phyloP scores from a whole-genome alignment of 2,329 filamentous ascomycete species.

The Botryotinia convoluta region DNA sequence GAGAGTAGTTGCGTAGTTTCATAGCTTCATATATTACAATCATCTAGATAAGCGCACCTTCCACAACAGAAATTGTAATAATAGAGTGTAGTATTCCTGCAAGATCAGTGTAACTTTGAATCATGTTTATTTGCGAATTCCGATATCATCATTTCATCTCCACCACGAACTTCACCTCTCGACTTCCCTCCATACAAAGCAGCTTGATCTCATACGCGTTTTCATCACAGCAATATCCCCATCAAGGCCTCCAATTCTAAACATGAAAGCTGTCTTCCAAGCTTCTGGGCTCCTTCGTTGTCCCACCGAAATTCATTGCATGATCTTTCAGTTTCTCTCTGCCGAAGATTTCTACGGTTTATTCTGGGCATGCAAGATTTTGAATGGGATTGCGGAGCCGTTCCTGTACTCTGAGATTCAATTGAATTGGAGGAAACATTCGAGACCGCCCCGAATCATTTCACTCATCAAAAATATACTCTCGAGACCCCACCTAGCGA shows the following conservation, averaged over 20 bases:
- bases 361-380: not conserved
- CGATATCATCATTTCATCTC: not conserved
- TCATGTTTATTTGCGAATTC: not conserved
- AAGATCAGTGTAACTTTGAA: not conserved
- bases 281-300: not conserved
- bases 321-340: not conserved
- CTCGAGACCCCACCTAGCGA: not conserved
- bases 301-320: not conserved
- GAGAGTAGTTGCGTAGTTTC: rapidly evolving
- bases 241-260: not conserved
- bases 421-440: not conserved
- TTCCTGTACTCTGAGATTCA: not conserved
- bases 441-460: not conserved
- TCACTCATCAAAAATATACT: not conserved
- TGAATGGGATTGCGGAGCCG: not conserved
- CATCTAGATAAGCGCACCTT: not conserved
- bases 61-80: not conserved
- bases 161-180: not conserved
- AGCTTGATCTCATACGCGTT: not conserved
- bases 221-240: not conserved
- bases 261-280: not conserved
- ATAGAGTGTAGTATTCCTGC: not conserved
- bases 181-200: not conserved
- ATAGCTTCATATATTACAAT: not conserved
- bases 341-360: not conserved